Evolutionary conservation across 768 basidiomycete species (phyloP).

Genomic region (Mycena chlorophos): DNA sequence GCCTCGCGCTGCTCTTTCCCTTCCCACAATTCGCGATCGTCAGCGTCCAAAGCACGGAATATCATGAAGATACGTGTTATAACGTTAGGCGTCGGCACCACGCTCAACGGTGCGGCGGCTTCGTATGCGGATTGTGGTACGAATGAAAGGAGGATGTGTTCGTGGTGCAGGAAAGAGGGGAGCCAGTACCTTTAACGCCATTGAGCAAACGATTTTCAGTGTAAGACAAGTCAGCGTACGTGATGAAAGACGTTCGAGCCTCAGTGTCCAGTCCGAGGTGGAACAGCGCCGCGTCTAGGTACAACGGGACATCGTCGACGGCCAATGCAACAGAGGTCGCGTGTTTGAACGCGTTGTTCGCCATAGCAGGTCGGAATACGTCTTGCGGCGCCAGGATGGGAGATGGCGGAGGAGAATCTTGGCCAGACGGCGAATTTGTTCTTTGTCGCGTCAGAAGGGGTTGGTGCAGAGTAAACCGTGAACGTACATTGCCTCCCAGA

Average conservation of each 20-base stretch:
- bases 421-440: not conserved
- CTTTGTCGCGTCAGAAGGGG: not conserved
- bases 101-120: slow-evolving; percentile 29
- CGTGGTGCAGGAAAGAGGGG: slow-evolving; percentile 29
- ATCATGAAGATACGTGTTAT: slow-evolving; percentile 37
- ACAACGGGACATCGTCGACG: slow-evolving; percentile 20
- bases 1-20: slow-evolving; percentile 10
- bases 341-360: not conserved
- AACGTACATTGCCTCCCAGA: slow-evolving; percentile 38
- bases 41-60: slow-evolving; percentile 26
- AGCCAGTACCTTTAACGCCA: slow-evolving; percentile 28
- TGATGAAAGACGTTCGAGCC: slow-evolving; percentile 39
- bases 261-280: slow-evolving; percentile 31
- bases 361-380: not conserved
- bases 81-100: slow-evolving; percentile 34
- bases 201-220: not conserved
- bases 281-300: slow-evolving; percentile 28
- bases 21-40: slow-evolving; percentile 1
- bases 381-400: not conserved
- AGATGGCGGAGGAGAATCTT: not conserved
- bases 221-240: slow-evolving; percentile 18
- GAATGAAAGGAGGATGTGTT: slow-evolving; percentile 35
- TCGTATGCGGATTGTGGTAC: slow-evolving; percentile 35
- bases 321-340: slow-evolving; percentile 21
- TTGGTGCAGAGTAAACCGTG: not conserved